phyloP scores from a whole-genome alignment of 78 protist species.

The Dictyostelium brefeldianum region DNA sequence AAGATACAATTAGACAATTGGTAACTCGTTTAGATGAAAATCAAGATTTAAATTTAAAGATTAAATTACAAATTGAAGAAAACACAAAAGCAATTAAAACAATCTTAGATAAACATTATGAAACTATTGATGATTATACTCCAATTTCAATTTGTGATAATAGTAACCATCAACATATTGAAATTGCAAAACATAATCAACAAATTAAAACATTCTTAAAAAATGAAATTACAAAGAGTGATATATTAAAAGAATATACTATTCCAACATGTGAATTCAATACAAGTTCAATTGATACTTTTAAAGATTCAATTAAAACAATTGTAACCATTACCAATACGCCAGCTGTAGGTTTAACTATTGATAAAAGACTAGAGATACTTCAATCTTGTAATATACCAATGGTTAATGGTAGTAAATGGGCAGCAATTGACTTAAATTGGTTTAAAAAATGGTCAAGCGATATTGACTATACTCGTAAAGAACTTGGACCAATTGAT shows the following conservation, averaged over 20 bases:
- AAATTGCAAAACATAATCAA: neutral
- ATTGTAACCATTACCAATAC: no score
- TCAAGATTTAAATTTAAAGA: neutral
- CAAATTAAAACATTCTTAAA: neutral
- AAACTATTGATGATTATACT: neutral
- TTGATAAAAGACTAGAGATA: no score
- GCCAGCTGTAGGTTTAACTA: no score
- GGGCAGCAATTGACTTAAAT: no score
- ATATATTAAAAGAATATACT: neutral
- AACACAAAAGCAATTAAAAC: neutral
- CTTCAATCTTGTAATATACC: no score
- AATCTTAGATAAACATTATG: neutral
- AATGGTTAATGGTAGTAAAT: no score
- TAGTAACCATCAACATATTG: neutral
- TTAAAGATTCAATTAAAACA: neutral
- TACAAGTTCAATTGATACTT: neutral
- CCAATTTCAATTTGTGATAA: neutral
- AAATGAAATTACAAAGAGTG: neutral
- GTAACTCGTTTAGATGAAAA: neutral
- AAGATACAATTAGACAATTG: neutral
- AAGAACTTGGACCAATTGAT: no score
- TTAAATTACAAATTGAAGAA: neutral
- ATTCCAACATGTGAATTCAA: neutral
- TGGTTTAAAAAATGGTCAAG: no score
- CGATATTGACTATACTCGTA: no score